Evolutionary conservation across 2,329 filamentous ascomycete species (phyloP), one percentile per base, ranked within the genome.

Genomic region (Diaporthe eres): DNA sequence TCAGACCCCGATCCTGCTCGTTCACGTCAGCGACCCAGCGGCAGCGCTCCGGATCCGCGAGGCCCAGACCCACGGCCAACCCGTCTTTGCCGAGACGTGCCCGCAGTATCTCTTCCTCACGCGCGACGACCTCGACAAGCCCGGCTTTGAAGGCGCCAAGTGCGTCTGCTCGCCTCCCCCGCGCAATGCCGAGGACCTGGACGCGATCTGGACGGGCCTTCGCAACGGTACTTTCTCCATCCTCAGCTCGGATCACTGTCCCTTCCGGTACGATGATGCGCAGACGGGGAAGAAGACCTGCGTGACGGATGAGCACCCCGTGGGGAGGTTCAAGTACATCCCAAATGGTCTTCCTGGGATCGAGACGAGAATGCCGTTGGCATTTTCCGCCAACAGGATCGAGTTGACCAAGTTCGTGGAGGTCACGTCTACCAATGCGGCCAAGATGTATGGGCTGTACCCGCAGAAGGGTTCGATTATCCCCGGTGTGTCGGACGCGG

Each of bases 321-420:
- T 83, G 9, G 81, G 81, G 9, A 84, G 86, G 55, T 92, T 91
- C 82, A 86, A 86, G 71, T 87, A 90, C 72, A 90, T 91, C 44
- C 89, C 90, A 4, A 91, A 91, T 77, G 90, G 89, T 1, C 84
- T 87, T 57, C 88, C 90, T 0, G 90, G 90, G 0, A 84, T 91
- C 37, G 90, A 91, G 81, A 91, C 90, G 1, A 81, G 89, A 1
- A 81, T 91, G 17, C 81, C 88, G 0, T 81, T 91, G 4, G 84
- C 85, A 0, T 81, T 90, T 37, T 83, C 83, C 13, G 84, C 83
- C 2, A 78, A 80, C 8, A 82, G 84, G 34, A 81, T 90, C 3
- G 77, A 84, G 10, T 76, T 87, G 3, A 85, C 84, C 28, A 88
- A 86, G 77, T 90, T 91, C 74, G 89, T 91, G 3, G 86, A 90